Base-by-base conservation (phyloP, 2,329 filamentous ascomycete species). In the Canariomyces notabilis region DNA sequence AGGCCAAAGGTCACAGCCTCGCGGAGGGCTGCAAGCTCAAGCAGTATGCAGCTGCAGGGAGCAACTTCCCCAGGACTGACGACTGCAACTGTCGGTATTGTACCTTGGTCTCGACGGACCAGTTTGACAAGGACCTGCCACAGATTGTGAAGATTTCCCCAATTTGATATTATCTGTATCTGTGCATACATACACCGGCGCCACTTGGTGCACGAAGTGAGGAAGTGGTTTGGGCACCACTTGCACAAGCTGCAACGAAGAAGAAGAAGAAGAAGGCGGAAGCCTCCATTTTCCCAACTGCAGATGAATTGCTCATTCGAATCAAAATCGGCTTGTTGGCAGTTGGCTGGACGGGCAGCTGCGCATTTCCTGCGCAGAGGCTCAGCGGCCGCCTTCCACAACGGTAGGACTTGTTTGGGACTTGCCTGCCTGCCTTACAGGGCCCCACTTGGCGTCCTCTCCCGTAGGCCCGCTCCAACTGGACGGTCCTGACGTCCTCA, bases 301-400 rank as follows among this genome's bases (percentile, higher is more conserved):
- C n/a, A n/a, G n/a, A 22, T 19, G 8, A 42, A 42, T 20, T 39
- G 42, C 35, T 45, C 19, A 29, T 40, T n/a, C n/a, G n/a, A 37
- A 23, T 21, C 9, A 19, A 33, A 42, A 32, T 38, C 15, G 26
- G 9, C 26, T 12, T 29, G 33, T 18, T 32, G 33, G 42, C 37
- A 29, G 44, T 22, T 20, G 37, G 12, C 5, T 34, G 16, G 14
- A 18, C 41, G 12, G 33, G 41, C 43, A 45, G 49, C 51, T 57
- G 55, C 51, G 53, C 53, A 57, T 33, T 37, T 14, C 18, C 15
- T 55, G 48, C 46, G 45, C 55, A 57, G 51, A 42, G 47, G 38
- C 44, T 44, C 47, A 31, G 50, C 44, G 32, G 45, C 45, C 50
- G 47, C 50, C 47, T 52, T 45, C 14, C 46, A 46, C 41, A n/a